Percentiles rank a stretch among this genome's conserved stretches.
These are phyloP conservation scores for Ceratobasidium sp. DNA, from an alignment of 1,284 basidiomycete genomes.

Conservation along the genomic window DNA sequence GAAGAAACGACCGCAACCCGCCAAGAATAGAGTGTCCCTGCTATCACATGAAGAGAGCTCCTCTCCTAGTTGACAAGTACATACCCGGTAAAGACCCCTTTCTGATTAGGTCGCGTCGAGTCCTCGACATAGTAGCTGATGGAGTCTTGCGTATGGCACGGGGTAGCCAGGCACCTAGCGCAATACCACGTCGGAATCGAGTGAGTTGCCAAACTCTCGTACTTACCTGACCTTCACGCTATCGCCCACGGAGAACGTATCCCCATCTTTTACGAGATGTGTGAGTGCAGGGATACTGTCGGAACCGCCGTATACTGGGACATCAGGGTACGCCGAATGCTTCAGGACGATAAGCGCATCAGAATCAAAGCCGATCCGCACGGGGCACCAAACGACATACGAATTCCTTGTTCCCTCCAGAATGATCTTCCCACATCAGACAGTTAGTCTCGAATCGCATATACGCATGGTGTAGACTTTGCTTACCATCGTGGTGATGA, in stretches of 20 bases:
- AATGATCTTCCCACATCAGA: slow-evolving; percentile 72
- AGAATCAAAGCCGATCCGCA: background rate
- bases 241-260: slow-evolving; percentile 80
- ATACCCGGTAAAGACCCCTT: slow-evolving; percentile 89
- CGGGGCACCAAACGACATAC: slow-evolving; percentile 51
- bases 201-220: background rate
- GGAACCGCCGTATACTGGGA: slow-evolving; percentile 89
- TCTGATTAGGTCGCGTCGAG: slow-evolving; percentile 62
- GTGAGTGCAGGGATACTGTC: slow-evolving; percentile 76
- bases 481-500: slow-evolving; percentile 76
- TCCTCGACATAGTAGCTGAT: slow-evolving; percentile 89
- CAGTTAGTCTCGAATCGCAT: background rate
- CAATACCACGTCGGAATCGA: slow-evolving; percentile 3
- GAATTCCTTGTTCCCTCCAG: slow-evolving; percentile 83
- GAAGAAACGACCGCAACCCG: slow-evolving; percentile 97
- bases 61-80: slow-evolving; percentile 1
- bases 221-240: slow-evolving; percentile 77
- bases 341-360: background rate
- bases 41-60: background rate
- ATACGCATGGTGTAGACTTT: background rate
- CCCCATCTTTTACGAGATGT: slow-evolving; percentile 81
- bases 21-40: slow-evolving; percentile 93
- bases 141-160: slow-evolving; percentile 97
- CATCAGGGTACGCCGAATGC: slow-evolving; percentile 67
- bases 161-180: slow-evolving; percentile 85